A percentile compares a stretch with the other conserved stretches of the same genome.
These are phyloP conservation scores for Sclerotiophoma versabilis DNA, from an alignment of 2,329 filamentous ascomycete species.

Conservation along the genomic window DNA sequence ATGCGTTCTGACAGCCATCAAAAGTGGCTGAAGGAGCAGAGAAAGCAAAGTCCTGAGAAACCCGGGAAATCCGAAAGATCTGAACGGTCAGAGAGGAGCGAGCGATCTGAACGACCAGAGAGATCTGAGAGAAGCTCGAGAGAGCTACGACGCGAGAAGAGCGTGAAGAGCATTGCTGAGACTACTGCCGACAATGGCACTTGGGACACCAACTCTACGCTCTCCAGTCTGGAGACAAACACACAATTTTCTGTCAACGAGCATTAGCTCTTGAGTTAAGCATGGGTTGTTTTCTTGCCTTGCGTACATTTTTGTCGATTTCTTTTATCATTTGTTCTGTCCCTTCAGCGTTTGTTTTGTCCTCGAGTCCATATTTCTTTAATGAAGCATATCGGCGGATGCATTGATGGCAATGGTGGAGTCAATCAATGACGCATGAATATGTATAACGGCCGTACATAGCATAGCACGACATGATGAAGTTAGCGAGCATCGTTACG, in stretches of 20 bases:
- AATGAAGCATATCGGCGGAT: conserved; percentile 13
- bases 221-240: conserved; percentile 27
- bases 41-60: conserved; percentile 12
- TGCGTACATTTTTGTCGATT: background rate
- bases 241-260: conserved; percentile 24
- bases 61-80: conserved; percentile 15
- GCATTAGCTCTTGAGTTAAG: background rate
- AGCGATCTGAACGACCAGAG: conserved; percentile 24
- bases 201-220: conserved; percentile 36
- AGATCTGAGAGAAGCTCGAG: conserved; percentile 14
- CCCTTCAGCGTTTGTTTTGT: background rate
- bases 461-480: conserved; percentile 18
- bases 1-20: conserved; percentile 16
- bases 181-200: conserved; percentile 34
- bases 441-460: conserved; percentile 16
- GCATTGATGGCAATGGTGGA: conserved; percentile 10
- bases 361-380: background rate
- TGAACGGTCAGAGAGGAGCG: conserved; percentile 29
- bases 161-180: conserved; percentile 16
- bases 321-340: background rate
- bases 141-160: conserved; percentile 27
- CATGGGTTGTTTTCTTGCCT: background rate
- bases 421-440: conserved; percentile 14
- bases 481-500: conserved; percentile 15
- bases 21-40: conserved; percentile 16